phyloP scores from a whole-genome alignment of 805 yeast genomes.

The Zygoascus flipseniorum region DNA sequence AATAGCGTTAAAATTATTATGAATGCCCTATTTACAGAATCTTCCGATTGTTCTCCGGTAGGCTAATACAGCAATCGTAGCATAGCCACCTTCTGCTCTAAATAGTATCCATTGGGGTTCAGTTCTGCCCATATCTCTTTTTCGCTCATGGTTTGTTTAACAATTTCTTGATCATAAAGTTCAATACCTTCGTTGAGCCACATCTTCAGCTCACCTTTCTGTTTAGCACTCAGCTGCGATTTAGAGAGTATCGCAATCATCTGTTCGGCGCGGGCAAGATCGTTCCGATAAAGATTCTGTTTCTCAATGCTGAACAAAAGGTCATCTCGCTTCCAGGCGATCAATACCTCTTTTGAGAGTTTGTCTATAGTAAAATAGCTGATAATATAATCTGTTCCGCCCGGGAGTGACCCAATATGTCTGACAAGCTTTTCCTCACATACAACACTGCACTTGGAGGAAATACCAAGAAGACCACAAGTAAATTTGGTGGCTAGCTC shows the following conservation, averaged over 20 bases:
- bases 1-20: background rate
- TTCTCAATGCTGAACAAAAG: slow-evolving; percentile 59
- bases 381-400: background rate
- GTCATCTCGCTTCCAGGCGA: slow-evolving; percentile 22
- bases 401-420: background rate
- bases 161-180: background rate
- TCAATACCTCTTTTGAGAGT: slow-evolving; percentile 16
- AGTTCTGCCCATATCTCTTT: slow-evolving; percentile 1
- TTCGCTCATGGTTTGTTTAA: background rate
- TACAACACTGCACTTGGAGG: slow-evolving; percentile 27
- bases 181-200: slow-evolving; percentile 5
- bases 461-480: slow-evolving; percentile 24
- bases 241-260: background rate
- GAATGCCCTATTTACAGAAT: background rate
- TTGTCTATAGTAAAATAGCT: background rate
- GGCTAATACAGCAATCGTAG: too few relatives aligned
- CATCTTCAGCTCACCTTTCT: background rate
- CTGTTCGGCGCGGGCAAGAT: slow-evolving; percentile 25
- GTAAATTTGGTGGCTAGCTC: slow-evolving; percentile 37
- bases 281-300: slow-evolving; percentile 56
- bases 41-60: too few relatives aligned
- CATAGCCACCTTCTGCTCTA: background rate
- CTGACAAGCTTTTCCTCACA: slow-evolving; percentile 19
- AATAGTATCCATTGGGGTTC: slow-evolving; percentile 1
- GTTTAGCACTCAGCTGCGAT: background rate